Evolutionary conservation across 2,329 filamentous ascomycete genomes (phyloP), one percentile per base, ranked within the genome.

Genomic region (Raffaelea ambrosiae): DNA sequence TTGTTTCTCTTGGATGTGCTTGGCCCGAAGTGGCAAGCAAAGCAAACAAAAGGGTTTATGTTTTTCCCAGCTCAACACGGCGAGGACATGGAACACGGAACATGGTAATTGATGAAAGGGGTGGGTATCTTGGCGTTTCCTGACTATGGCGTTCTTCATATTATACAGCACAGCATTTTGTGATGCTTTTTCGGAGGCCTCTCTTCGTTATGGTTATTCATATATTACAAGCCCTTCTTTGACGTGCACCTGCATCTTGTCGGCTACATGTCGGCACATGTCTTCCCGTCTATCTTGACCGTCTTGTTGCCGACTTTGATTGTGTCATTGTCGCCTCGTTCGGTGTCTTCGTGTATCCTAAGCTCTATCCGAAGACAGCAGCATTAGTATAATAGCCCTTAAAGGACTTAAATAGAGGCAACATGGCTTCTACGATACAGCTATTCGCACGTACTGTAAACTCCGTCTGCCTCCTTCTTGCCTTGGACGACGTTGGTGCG

Each of bases 261-360:
- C 13, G 7, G 35, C 16, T 38, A 38, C 18, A 19, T 19, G 42
- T 59, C 56, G 4, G 57, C 55, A 48, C 63, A 64, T 45, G 56
- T 63, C 51, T 61, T 61, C n/a, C 57, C 58, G 41, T 59, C 62
- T 11, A 61, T 56, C 43, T 55, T 66, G 51, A 61, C 47, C 10
- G 54, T 61, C 47, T 58, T 63, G 38, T 39, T 43, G 3, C 45
- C 52, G 51, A 80, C 71, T 66, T 90, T 94, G 59, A 96, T 80
- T 31, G 84, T 87, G 57, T 96, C 89, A 61, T 98, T 98, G 67
- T 97, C 86, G 47, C 93, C 89, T 55, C 88, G 76, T 66, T 98
- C 91, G 26, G 85, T 98, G 55, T 95, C 72, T 52, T 95, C 78
- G 64, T 97, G 93, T 66, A 98, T 96, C 45, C 84, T 77, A 49